Base-by-base conservation (phyloP, 331 rosid species). In the Pyracantha coccinea region DNA sequence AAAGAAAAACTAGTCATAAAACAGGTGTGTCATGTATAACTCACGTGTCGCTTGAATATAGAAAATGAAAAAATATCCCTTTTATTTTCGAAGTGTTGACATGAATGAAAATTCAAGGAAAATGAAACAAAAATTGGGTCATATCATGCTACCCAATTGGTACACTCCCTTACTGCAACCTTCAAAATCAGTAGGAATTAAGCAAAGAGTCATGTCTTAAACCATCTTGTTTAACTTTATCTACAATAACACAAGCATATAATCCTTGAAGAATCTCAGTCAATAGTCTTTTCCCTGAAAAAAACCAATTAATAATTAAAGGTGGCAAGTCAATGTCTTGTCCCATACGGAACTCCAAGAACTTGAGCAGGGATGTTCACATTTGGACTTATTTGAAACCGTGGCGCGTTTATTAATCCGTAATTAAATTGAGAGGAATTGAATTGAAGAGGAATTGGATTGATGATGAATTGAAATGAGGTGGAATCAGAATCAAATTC, bases 281-380 rank as follows among this genome's bases (percentile, higher is more conserved):
- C 78, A 29, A 66, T 23, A 71, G 81, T 65, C 71, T 70, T 73
- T 45, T 69, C 23, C 67, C 77, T 9, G n/a, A 24, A 13, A 72
- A 50, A 32, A 44, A 4, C 45, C 25, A 68, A 20, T 35, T 5
- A 7, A 23, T 59, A 25, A 38, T 16, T 45, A 33, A 80, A 82
- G 65, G 57, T 45, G 33, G 63, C 20, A 55, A 78, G 72, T 33
- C 69, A 54, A 31, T 68, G 70, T 29, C 74, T 52, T 47, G 64
- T 31, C 62, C 58, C 24, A 6, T 35, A 19, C 1, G 11, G 9
- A 13, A 44, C 28, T 20, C 17, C 50, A 38, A 24, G 27, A 59
- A 23, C 65, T 29, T 13, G 1, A 12, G 69, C 69, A 19, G 2
- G 4, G 11, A 16, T 1, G 1, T 9, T 9, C 44, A 35, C 44